These are phyloP conservation scores for Ephemerocybe angulata DNA, from an alignment of 768 basidiomycete species.

Conservation along the genomic window DNA sequence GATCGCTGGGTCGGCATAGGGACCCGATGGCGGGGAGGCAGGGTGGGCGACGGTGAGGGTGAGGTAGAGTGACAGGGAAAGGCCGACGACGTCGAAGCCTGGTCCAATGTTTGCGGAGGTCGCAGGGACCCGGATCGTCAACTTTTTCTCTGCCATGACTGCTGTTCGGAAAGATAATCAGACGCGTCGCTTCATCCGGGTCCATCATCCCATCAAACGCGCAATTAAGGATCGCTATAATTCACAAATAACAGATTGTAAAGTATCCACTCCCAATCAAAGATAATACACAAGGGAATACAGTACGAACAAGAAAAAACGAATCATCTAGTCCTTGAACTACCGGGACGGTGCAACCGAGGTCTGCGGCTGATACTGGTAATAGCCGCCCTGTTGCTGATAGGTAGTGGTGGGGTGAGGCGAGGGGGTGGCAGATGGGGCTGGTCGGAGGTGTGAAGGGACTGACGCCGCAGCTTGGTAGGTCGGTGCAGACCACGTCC, in stretches of 20 bases:
- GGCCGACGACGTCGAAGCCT: slow-evolving; percentile 98
- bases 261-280: slow-evolving; percentile 1
- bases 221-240: slow-evolving; percentile 8
- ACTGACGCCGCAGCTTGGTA: slow-evolving; percentile 21
- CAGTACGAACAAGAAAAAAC: slow-evolving; percentile 5
- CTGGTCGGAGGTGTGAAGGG: slow-evolving; percentile 29
- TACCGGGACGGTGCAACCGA: slow-evolving; percentile 18
- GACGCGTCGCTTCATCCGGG: background rate
- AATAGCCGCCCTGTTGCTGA: slow-evolving; percentile 23
- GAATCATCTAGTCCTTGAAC: slow-evolving; percentile 1
- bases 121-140: slow-evolving; percentile 87
- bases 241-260: background rate
- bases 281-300: slow-evolving; percentile 8
- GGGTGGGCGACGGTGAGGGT: slow-evolving; percentile 58
- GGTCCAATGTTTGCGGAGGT: slow-evolving; percentile 99
- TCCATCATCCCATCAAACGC: slow-evolving; percentile 2
- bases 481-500: slow-evolving; percentile 10
- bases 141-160: slow-evolving; percentile 17
- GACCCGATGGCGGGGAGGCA: slow-evolving; percentile 26
- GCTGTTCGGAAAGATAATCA: background rate
- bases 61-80: slow-evolving; percentile 86
- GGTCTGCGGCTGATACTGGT: slow-evolving; percentile 24
- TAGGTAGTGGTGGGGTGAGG: slow-evolving; percentile 10
- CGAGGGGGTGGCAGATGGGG: slow-evolving; percentile 16
- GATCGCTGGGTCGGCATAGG: slow-evolving; percentile 56